Evolutionary conservation across 106 monocot species (phyloP), one percentile per base, ranked within the genome.

Genomic region (Amphibolis antarctica): DNA sequence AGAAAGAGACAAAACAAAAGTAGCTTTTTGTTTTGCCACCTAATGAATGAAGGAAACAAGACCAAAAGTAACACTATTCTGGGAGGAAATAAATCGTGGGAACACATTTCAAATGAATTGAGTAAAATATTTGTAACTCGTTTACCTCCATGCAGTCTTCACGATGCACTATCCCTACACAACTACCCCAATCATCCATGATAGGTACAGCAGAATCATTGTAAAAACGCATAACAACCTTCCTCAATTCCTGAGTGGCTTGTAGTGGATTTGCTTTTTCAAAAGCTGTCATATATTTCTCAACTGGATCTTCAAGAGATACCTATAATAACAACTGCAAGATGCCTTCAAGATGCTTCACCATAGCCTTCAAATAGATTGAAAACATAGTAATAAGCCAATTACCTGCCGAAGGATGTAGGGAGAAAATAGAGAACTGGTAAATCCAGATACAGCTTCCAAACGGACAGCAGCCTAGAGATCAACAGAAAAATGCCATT

Each of bases 161-260:
- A 27, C 82, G 74, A 47, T 86, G 83, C n/a, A 86, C 76, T 63
- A 91, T 80, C 42, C 90, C 90, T 5, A 91, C 49, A 55, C 90
- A 91, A 67, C 66, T 80, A 26, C 90, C 90, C 90, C 90, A 91
- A 9, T 86, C 90, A 48, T 91, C 90, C 11, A 83, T 63, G 27
- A 86, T 42, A 44, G 86, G 90, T 43, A 86, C 51, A 43, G 46
- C 80, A 42, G 72, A 36, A 66, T 83, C 80, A 9, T 51, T 59
- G 30, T 81, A 78, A 66, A 91, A 91, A 10, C 83, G 82, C 83
- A 86, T 78, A 29, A 76, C 74, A 55, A 77, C 83, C 18, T 83
- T 61, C 48, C 66, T 76, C 76, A 91, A 64, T 5, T 18, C 53
- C 59, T 68, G 19, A 56, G 58, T 72, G 57, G 68, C 71, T 59